A percentile compares a stretch with the other conserved stretches of the same genome.
Conservation (phyloP, 805 yeast genomes). For the Saccharomycopsis schoenii region DNA sequence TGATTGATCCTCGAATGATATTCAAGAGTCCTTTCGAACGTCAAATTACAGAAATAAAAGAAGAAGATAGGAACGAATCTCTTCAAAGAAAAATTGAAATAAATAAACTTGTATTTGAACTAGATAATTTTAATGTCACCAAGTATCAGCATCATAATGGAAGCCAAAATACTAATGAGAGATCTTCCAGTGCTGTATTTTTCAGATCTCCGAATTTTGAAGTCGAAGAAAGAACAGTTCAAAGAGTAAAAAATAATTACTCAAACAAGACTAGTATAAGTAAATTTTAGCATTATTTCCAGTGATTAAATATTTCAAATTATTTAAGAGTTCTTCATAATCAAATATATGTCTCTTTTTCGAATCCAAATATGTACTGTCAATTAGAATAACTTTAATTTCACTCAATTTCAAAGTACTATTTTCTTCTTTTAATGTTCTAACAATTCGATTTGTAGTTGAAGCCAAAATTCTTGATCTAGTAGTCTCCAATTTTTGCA, state of each 20-base stretch:
- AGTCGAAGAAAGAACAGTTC: background rate
- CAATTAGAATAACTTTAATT: conserved; percentile 47
- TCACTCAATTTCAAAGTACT: conserved; percentile 29
- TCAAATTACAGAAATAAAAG: background rate
- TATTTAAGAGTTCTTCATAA: conserved; percentile 32
- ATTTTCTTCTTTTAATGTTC: conserved; percentile 36
- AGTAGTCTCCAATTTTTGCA: conserved; percentile 28
- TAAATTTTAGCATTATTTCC: conserved; percentile 39
- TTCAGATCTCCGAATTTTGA: background rate
- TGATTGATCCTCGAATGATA: background rate
- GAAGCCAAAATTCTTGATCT: conserved; percentile 45
- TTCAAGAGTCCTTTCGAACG: background rate
- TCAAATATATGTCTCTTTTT: conserved; percentile 58
- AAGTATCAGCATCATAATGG: background rate
- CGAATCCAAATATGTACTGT: conserved; percentile 49
- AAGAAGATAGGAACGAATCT: background rate
- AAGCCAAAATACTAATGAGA: background rate
- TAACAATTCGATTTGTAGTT: conserved; percentile 51
- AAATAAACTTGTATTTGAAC: background rate
- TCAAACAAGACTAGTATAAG: conserved; percentile 27
- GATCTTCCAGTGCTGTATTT: background rate
- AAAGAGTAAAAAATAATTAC: background rate
- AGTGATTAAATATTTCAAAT: conserved; percentile 31
- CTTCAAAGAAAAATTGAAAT: background rate
- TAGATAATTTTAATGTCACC: background rate